phyloP scores from a whole-genome alignment of 2,329 filamentous ascomycete species.

The Blastomyces parvus region DNA sequence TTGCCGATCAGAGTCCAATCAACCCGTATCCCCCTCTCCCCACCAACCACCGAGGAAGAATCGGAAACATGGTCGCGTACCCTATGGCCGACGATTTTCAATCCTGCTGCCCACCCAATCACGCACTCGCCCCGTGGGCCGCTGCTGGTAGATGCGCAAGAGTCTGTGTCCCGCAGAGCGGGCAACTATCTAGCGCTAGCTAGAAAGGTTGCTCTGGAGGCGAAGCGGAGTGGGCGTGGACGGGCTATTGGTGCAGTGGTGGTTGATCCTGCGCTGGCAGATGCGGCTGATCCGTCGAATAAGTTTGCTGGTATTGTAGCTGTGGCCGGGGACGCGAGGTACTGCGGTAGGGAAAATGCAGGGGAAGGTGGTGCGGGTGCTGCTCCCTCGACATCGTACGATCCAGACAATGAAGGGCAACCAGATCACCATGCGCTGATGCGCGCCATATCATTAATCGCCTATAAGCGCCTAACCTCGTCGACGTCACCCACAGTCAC shows the following conservation, averaged over 20 bases:
- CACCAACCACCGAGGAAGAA: constrained; percentile 33
- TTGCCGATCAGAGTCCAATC: constrained; percentile 22
- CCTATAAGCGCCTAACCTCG: constrained; percentile 31
- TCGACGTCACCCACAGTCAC: constrained; percentile 4
- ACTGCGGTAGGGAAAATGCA: constrained; percentile 12
- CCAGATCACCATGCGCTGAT: constrained; percentile 40
- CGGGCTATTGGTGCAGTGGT: constrained; percentile 37
- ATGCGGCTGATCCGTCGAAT: constrained; percentile 22
- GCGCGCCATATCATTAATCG: constrained; percentile 36
- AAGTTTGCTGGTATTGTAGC: constrained; percentile 34
- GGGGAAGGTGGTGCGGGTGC: neutral
- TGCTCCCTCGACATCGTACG: constrained; percentile 14
- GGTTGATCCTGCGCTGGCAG: constrained; percentile 33
- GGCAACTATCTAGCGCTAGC: constrained; percentile 35
- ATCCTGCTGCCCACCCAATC: constrained; percentile 36
- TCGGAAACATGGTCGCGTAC: constrained; percentile 34
- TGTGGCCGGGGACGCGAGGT: constrained; percentile 38
- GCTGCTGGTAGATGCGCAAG: constrained; percentile 26
- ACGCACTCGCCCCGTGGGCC: constrained; percentile 35
- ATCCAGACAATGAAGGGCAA: constrained; percentile 33
- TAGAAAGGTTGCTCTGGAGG: constrained; percentile 30
- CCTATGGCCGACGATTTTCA: constrained; percentile 38
- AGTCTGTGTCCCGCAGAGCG: constrained; percentile 30
- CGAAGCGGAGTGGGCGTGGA: constrained; percentile 29
- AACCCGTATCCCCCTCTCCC: constrained; percentile 32